Evolutionary conservation across 2,329 filamentous ascomycete genomes (phyloP).

Genomic region (Fonsecaea erecta): DNA sequence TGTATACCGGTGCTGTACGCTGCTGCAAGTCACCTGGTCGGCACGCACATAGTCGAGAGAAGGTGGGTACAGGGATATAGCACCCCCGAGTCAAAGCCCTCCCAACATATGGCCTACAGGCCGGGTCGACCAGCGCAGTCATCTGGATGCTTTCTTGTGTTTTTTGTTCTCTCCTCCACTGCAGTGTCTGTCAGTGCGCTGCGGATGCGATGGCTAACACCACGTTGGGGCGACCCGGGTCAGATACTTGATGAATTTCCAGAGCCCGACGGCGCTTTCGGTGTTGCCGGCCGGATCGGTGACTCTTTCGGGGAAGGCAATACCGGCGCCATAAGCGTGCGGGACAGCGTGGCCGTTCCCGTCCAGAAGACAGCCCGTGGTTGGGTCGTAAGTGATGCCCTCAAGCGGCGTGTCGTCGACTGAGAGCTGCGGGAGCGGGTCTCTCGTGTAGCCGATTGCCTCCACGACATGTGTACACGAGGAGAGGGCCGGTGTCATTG

Average conservation of each 20-base stretch:
- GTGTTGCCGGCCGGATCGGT: conserved; percentile 65
- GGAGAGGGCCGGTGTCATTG: conserved; percentile 50
- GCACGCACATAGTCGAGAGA: too few species aligned
- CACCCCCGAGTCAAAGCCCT: too few species aligned
- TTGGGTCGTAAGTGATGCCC: conserved; percentile 41
- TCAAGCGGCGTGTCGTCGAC: conserved; percentile 42
- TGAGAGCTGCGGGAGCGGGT: conserved; percentile 56
- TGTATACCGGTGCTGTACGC: background rate
- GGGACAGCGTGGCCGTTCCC: conserved; percentile 50
- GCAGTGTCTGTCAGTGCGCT: background rate
- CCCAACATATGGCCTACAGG: too few species aligned
- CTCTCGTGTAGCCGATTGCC: conserved; percentile 62
- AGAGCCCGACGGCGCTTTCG: conserved; percentile 66
- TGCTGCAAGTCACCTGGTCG: background rate
- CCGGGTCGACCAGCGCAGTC: background rate
- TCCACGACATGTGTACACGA: conserved; percentile 60
- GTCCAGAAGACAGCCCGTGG: conserved; percentile 55
- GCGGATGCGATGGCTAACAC: background rate
- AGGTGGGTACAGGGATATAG: too few species aligned
- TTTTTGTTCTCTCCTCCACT: background rate
- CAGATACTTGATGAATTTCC: conserved; percentile 68
- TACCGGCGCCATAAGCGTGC: conserved; percentile 65
- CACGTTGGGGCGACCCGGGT: conserved; percentile 59
- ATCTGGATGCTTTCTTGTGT: background rate
- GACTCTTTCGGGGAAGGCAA: conserved; percentile 66